phyloP scores from a whole-genome alignment of 371 early-diverging fungal genomes.

The Mucor velutinosus region DNA sequence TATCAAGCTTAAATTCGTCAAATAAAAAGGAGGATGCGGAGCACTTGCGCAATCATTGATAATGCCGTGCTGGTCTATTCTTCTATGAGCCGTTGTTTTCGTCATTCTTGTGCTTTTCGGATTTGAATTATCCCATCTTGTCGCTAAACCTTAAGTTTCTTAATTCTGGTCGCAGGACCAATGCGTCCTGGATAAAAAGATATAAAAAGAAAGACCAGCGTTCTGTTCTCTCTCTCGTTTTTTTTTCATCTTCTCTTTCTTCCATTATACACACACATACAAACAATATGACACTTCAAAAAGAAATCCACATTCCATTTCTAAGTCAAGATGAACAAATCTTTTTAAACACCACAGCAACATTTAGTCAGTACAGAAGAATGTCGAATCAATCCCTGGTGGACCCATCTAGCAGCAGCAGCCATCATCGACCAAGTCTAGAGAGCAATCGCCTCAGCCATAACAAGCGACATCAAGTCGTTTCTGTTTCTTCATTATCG shows the following conservation, averaged over 20 bases:
- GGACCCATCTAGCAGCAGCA: neutral
- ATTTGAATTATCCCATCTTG: neutral
- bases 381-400: constrained; percentile 6
- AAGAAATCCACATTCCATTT: constrained; percentile 20
- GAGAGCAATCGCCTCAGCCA: constrained; percentile 2
- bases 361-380: constrained; percentile 21
- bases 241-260: neutral
- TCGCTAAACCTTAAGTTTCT: constrained; percentile 2
- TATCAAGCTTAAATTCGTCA: neutral
- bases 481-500: constrained; percentile 6
- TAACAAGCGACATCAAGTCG: constrained; percentile 8
- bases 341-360: constrained; percentile 25
- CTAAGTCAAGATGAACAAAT: constrained; percentile 26
- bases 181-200: neutral
- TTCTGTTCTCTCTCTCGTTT: neutral
- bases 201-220: neutral
- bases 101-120: constrained; percentile 8
- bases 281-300: constrained; percentile 2
- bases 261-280: neutral
- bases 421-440: constrained; percentile 1
- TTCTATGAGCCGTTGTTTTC: neutral
- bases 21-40: neutral
- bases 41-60: neutral
- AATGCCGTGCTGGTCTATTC: neutral
- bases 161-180: neutral